Conservation (phyloP, 2,329 filamentous ascomycete species). For the Penicillium sp. region DNA sequence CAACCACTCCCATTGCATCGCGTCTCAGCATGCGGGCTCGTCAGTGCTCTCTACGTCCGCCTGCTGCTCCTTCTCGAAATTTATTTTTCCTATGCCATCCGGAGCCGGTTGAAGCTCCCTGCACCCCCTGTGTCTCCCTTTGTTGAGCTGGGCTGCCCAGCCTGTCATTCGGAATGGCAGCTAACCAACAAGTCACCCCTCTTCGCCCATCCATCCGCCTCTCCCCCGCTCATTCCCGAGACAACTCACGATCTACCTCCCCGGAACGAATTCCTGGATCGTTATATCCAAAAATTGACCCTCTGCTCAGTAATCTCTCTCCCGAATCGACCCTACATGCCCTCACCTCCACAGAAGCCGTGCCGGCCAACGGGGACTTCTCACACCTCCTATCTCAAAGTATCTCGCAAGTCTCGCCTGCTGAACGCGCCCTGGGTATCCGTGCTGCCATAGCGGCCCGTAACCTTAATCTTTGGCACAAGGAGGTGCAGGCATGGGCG, state of each 20-base stretch:
- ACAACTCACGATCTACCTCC: constrained; percentile 37
- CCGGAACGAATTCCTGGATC: constrained; percentile 38
- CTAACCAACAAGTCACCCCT: constrained; percentile 27
- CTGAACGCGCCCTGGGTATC: constrained; percentile 59
- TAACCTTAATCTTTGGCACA: constrained; percentile 58
- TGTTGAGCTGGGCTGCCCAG: constrained; percentile 17
- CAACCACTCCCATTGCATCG: constrained; percentile 9
- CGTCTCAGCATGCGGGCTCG: constrained; percentile 39
- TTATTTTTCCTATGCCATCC: constrained; percentile 26
- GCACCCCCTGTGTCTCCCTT: neutral
- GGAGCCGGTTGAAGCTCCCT: constrained; percentile 11
- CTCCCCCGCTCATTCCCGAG: constrained; percentile 26
- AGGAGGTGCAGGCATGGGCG: constrained; percentile 59
- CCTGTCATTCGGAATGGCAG: constrained; percentile 31
- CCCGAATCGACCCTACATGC: constrained; percentile 55
- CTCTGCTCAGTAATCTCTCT: constrained; percentile 54
- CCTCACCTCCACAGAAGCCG: constrained; percentile 45
- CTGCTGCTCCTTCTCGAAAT: constrained; percentile 28
- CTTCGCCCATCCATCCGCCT: constrained; percentile 31
- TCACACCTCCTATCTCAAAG: constrained; percentile 47
- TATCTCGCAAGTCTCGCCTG: constrained; percentile 56
- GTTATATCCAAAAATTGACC: constrained; percentile 43
- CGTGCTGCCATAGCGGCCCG: constrained; percentile 61
- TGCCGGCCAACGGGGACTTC: constrained; percentile 37
- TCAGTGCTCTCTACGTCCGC: constrained; percentile 29